phyloP scores from a whole-genome alignment of 2,329 filamentous ascomycete species.

The Venturia effusa region DNA sequence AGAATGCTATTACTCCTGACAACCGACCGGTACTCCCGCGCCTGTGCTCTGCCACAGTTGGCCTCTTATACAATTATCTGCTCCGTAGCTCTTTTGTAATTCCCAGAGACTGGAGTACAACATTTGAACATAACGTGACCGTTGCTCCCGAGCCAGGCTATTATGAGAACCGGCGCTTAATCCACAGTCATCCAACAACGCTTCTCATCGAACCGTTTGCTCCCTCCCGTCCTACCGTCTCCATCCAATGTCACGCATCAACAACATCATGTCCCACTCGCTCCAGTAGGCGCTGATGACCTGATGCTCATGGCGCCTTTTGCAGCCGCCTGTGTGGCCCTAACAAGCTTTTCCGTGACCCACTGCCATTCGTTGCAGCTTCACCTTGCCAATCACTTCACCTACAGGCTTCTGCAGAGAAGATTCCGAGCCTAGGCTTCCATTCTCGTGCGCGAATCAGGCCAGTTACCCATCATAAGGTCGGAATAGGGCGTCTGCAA shows the following conservation, averaged over 20 bases:
- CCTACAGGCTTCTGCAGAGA: background rate
- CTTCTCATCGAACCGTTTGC: background rate
- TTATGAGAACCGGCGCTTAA: background rate
- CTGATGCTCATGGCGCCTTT: background rate
- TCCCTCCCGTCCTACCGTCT: background rate
- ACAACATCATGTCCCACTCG: background rate
- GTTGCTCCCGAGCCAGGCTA: background rate
- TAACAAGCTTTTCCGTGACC: background rate
- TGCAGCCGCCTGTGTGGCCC: background rate
- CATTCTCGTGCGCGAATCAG: background rate
- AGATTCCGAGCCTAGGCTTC: conserved; percentile 1
- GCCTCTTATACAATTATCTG: background rate
- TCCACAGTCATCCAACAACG: background rate
- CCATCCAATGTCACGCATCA: background rate
- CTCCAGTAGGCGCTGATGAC: background rate
- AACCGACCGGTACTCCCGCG: background rate
- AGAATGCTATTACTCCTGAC: background rate
- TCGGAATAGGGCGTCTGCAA: conserved; percentile 1
- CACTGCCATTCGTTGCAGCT: background rate
- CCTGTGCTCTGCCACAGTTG: background rate
- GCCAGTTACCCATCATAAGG: background rate
- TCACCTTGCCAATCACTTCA: background rate
- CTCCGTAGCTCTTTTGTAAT: background rate
- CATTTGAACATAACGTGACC: background rate
- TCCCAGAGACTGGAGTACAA: no score